Conservation (phyloP, 2,329 filamentous ascomycete species). For the Fusarium cicatricum region DNA sequence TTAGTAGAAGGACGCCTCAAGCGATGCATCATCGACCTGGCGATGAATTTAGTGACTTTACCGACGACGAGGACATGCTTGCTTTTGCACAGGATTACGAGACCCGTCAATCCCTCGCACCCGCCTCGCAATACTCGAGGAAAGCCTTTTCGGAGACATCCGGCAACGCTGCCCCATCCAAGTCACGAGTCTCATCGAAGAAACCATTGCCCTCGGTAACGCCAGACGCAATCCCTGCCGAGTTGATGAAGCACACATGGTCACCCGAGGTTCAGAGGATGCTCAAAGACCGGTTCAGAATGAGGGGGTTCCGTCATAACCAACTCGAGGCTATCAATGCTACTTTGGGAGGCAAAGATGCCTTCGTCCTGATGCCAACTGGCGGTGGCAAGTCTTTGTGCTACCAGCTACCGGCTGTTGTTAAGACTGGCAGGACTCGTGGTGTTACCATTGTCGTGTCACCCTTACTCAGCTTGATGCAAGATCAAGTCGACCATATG, state of each 20-base stretch:
- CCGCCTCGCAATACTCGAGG: conserved; percentile 42
- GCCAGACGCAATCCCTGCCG: conserved; percentile 53
- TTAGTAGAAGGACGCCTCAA: conserved; percentile 28
- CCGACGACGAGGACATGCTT: conserved; percentile 61
- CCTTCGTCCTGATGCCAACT: conserved; percentile 97
- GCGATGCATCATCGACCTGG: conserved; percentile 32
- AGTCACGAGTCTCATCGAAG: conserved; percentile 45
- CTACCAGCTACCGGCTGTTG: conserved; percentile 91
- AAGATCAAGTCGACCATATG: conserved; percentile 92
- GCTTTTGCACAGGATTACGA: conserved; percentile 62
- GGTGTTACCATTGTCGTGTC: conserved; percentile 97
- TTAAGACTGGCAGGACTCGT: conserved; percentile 79
- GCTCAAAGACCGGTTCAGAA: conserved; percentile 83
- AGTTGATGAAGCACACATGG: conserved; percentile 77
- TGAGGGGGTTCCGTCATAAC: conserved; percentile 87
- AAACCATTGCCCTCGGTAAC: conserved; percentile 40
- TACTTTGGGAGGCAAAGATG: conserved; percentile 85
- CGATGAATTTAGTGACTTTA: conserved; percentile 57
- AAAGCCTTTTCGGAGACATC: conserved; percentile 58
- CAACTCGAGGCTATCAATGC: conserved; percentile 97
- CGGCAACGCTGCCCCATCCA: conserved; percentile 52
- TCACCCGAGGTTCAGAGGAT: conserved; percentile 82
- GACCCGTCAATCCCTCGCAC: conserved; percentile 46
- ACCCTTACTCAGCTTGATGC: conserved; percentile 93
- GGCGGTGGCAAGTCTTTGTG: conserved; percentile 97